Evolutionary conservation across 805 yeast species (phyloP), one percentile per base, ranked within the genome.

Genomic region (Barnettozyma salicaria): DNA sequence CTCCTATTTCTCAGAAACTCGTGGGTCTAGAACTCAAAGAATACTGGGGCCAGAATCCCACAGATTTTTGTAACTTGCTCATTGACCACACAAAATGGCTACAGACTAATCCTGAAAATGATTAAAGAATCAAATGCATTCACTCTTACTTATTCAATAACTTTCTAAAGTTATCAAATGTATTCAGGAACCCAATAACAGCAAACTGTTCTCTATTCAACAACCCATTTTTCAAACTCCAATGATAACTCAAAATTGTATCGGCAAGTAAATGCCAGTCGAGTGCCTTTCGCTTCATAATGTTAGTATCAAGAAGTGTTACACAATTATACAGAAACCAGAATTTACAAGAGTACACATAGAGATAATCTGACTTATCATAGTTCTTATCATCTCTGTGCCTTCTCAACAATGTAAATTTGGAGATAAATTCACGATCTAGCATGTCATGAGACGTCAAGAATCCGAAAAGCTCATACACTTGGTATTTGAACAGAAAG

Each of bases 21-120:
- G 19, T 48, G 11, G 64, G 63, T 7, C 38, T 60, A 14, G 48
- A 48, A 23, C 22, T 64, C 36, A 49, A 53, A 22, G 59, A 53
- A 37, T 53, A 55, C 24, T 40, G 49, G 41, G 49, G 51, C 2
- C 52, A 56, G 29, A 42, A 53, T 32, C 49, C 56, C 10, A 49
- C 53, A 9, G 28, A 40, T 4, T 53, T 45, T 28, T 67, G 72
- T 49, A 44, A 54, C 11, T 45, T 47, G 7, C 32, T 60, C 14
- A 56, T 60, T 34, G 48, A 61, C 14, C 71, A 67, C 43, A 50
- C 65, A 13, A 37, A 55, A 21, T 64, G 49, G 44, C 39, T 67
- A 25, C 46, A 60, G 43, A 30, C 39, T 21, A 49, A 47, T 27
- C 61, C 67, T 27, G 56, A 53, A 32, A 19, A 35, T n/a, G n/a